Evolutionary conservation across 108 stramenopile species (phyloP).

Genomic region (Discostella stelligeroides): DNA sequence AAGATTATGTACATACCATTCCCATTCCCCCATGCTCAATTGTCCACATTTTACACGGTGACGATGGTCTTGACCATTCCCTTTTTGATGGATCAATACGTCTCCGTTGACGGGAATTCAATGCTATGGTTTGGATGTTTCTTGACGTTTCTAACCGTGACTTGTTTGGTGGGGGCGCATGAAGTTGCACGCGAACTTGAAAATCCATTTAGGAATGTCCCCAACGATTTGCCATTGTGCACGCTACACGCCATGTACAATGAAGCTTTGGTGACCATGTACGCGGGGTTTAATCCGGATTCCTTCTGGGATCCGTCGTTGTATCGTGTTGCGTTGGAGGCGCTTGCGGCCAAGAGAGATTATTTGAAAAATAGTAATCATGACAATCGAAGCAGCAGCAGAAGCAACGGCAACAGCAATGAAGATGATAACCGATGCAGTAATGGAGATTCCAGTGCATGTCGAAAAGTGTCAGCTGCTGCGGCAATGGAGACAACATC

Average conservation of each 20-base stretch:
- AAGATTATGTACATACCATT: constrained; percentile 83
- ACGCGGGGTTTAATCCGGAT: constrained; percentile 54
- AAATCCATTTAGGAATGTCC: constrained; percentile 80
- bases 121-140: constrained; percentile 42
- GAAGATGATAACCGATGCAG: constrained; percentile 2
- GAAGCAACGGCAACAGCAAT: constrained; percentile 1
- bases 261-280: constrained; percentile 46
- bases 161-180: constrained; percentile 66
- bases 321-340: constrained; percentile 25
- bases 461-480: neutral
- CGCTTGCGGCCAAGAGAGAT: constrained; percentile 16
- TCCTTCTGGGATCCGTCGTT: constrained; percentile 47
- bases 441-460: neutral
- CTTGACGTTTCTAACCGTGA: constrained; percentile 62
- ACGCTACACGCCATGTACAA: constrained; percentile 66
- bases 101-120: neutral
- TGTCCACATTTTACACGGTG: constrained; percentile 61
- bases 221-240: constrained; percentile 77
- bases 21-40: constrained; percentile 78
- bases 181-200: constrained; percentile 80
- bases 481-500: neutral
- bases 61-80: constrained; percentile 56
- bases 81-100: constrained; percentile 73
- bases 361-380: constrained; percentile 1
- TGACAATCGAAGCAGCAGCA: constrained; percentile 1